Base-by-base conservation (phyloP, 768 basidiomycete species). In the Butyriboletus loyo region DNA sequence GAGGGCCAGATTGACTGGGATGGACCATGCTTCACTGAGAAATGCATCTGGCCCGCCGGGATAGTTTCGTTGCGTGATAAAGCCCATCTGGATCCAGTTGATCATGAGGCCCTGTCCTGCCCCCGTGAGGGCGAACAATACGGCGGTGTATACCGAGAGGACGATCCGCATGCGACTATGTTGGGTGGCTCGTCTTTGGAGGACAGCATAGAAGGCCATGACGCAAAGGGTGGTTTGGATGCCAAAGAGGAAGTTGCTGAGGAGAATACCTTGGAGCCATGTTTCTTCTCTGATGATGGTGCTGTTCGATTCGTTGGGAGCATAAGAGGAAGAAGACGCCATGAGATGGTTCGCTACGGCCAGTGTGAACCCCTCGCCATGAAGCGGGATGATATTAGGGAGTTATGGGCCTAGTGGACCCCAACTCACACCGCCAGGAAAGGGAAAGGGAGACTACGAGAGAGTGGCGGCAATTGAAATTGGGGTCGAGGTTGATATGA, bases 11-110 rank as follows among this genome's bases (percentile, higher is more conserved):
- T 35, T 53, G 25, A 39, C 22, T 6, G 44, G 46, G 13, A 47
- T 49, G 13, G 50, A 49, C 48, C 53, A 68, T 49, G 48, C 46
- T 3, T 28, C 22, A 0, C 22, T 40, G n/a, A 61, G 50, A 38
- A 60, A 71, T 2, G 50, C 54, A 17, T 49, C 59, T 9, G 70
- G 66, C n/a, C 70, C 70, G 11, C 67, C 68, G 0, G 66, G 63
- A 27, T 63, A 70, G 36, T 68, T 47, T 14, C 68, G 58, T 19
- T 57, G 49, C 24, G 64, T 61, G 46, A 71, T 62, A 47, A 66
- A 71, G 1, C 49, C 52, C 39, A 62, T 51, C 34, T 65, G 64
- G 2, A 59, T 57, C 47, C 65, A 64, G 8, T 56, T 9, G n/a
- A 63, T n/a, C n/a, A n/a, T n/a, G n/a, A n/a, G n/a, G n/a, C n/a